These are phyloP conservation scores for Colletotrichum neosansevieriae DNA, from an alignment of 2,329 filamentous ascomycete species.

Conservation along the genomic window DNA sequence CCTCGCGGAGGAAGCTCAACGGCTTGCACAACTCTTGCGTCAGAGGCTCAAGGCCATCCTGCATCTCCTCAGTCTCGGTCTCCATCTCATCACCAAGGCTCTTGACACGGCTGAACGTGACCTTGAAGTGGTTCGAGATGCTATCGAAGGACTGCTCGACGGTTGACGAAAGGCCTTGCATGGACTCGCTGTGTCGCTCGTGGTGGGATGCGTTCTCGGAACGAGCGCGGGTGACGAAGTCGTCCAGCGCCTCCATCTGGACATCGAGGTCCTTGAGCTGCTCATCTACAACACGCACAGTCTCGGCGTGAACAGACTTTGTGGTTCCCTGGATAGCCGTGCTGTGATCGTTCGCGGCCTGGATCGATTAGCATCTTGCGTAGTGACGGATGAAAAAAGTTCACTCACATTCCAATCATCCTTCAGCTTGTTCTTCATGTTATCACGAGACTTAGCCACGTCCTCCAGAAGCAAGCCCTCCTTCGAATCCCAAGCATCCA, in stretches of 20 bases:
- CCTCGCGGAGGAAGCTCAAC: constrained; percentile 76
- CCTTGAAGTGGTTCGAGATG: constrained; percentile 77
- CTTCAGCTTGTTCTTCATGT: constrained; percentile 84
- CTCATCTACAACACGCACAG: constrained; percentile 87
- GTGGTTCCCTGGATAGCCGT: constrained; percentile 86
- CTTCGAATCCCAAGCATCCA: constrained; percentile 79
- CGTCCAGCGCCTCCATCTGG: constrained; percentile 92
- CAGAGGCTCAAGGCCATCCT: constrained; percentile 72
- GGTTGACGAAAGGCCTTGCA: constrained; percentile 74
- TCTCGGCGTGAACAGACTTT: constrained; percentile 89
- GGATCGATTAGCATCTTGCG: constrained; percentile 49
- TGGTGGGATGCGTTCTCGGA: constrained; percentile 85
- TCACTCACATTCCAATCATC: constrained; percentile 84
- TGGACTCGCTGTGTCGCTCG: constrained; percentile 73
- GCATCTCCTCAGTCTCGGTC: constrained; percentile 68
- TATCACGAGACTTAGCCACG: constrained; percentile 79
- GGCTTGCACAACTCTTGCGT: constrained; percentile 73
- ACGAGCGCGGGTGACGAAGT: constrained; percentile 86
- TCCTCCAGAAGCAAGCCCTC: constrained; percentile 78
- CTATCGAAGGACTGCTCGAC: constrained; percentile 80
- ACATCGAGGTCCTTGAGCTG: constrained; percentile 88
- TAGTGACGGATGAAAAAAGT: constrained; percentile 66
- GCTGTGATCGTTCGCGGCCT: constrained; percentile 82
- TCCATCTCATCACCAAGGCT: constrained; percentile 77
- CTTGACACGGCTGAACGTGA: constrained; percentile 75